phyloP scores from a whole-genome alignment of 2,329 filamentous ascomycete species.

The Fulvia fulva region DNA sequence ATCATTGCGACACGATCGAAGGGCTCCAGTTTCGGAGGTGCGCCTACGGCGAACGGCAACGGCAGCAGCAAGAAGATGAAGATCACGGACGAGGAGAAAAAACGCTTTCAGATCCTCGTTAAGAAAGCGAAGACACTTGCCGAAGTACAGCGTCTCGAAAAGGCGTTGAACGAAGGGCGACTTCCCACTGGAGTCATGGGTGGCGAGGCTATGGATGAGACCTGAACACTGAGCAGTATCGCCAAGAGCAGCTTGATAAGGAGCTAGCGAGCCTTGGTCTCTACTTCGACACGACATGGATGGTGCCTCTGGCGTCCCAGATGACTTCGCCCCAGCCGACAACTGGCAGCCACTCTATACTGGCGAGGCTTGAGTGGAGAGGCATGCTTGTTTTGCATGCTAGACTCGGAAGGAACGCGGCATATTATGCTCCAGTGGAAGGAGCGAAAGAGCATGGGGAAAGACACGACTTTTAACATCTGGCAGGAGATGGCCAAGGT shows the following conservation, averaged over 20 bases:
- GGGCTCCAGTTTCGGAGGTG: conserved; percentile 29
- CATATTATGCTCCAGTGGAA: no score
- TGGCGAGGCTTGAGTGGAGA: conserved; percentile 1
- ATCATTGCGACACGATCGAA: conserved; percentile 78
- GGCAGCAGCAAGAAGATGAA: conserved; percentile 36
- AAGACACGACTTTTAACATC: not conserved
- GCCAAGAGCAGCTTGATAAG: conserved; percentile 2
- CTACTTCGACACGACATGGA: not conserved
- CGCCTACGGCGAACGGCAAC: conserved; percentile 43
- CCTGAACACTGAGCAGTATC: conserved; percentile 22
- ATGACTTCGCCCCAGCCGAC: not conserved
- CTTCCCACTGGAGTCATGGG: conserved; percentile 53
- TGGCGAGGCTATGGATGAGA: conserved; percentile 33
- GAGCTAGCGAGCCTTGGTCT: not conserved
- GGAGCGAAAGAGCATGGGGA: conserved; percentile 13
- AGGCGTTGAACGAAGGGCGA: conserved; percentile 83
- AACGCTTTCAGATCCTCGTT: conserved; percentile 80
- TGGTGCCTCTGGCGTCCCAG: not conserved
- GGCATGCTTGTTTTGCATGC: not conserved
- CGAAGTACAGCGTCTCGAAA: conserved; percentile 86
- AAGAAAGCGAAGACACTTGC: conserved; percentile 82
- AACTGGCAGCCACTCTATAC: not conserved
- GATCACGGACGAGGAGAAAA: conserved; percentile 83
- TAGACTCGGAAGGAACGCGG: conserved; percentile 7
- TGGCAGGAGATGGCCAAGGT: not conserved